Percentiles rank a stretch among this genome's conserved stretches.
These are phyloP conservation scores for Mimosa pudica DNA, from an alignment of 306 rosid species.

Conservation along the genomic window DNA sequence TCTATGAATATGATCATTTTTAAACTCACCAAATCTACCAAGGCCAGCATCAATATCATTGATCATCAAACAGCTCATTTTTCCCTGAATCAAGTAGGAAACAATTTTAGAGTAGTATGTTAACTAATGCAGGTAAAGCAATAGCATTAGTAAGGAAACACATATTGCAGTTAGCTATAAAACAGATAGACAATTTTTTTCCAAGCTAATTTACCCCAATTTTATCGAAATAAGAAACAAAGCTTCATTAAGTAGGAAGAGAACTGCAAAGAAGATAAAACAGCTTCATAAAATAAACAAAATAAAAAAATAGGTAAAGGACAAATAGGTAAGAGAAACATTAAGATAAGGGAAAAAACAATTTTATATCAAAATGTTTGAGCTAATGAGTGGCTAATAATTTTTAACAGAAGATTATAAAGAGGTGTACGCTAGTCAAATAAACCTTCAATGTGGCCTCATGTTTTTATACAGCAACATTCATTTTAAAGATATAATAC, in stretches of 20 bases:
- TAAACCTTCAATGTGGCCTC: background rate
- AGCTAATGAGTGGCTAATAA: slow-evolving; percentile 12
- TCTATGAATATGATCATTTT: slow-evolving; percentile 21
- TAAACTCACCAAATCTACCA: slow-evolving; percentile 88
- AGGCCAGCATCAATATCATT: slow-evolving; percentile 97
- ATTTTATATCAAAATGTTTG: slow-evolving; percentile 14
- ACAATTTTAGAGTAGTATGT: slow-evolving; percentile 17
- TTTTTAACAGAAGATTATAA: background rate
- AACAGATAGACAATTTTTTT: slow-evolving; percentile 1
- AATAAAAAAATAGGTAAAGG: background rate
- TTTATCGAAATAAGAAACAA: background rate
- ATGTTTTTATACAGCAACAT: slow-evolving; percentile 9
- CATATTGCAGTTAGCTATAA: slow-evolving; percentile 17
- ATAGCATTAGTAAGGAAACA: background rate
- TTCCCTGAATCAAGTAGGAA: slow-evolving; percentile 63
- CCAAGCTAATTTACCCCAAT: background rate
- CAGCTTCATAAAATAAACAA: background rate
- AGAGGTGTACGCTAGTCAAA: background rate
- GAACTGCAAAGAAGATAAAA: background rate
- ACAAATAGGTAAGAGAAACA: background rate
- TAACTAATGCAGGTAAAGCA: slow-evolving; percentile 32
- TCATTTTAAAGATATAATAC: background rate
- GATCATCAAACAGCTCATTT: slow-evolving; percentile 97
- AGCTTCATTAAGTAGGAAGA: background rate
- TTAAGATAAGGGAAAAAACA: background rate